These are phyloP conservation scores for Spongispora temasekensis DNA, from an alignment of 1,284 basidiomycete species.

Conservation along the genomic window DNA sequence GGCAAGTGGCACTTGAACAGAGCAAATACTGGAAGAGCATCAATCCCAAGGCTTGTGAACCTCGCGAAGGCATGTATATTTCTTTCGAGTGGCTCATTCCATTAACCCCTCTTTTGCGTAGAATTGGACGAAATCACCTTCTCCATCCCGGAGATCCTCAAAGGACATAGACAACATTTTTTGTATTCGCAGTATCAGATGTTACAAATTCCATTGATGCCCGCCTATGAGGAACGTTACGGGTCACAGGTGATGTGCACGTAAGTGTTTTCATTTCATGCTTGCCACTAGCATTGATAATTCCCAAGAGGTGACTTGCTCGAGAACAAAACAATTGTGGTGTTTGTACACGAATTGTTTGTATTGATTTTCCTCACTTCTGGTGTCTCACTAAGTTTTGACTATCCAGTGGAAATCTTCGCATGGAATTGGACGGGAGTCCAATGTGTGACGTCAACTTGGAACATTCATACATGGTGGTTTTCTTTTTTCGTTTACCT, in stretches of 20 bases:
- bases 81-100: not conserved
- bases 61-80: slow-evolving; percentile 60
- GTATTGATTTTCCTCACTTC: slow-evolving; percentile 30
- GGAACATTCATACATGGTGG: slow-evolving; percentile 82
- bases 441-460: slow-evolving; percentile 73
- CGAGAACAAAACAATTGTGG: slow-evolving; percentile 68
- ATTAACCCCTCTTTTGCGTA: slow-evolving; percentile 29
- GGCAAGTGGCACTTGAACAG: slow-evolving; percentile 84
- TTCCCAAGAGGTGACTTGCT: slow-evolving; percentile 61
- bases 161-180: slow-evolving; percentile 80
- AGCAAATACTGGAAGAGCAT: slow-evolving; percentile 90
- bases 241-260: slow-evolving; percentile 83
- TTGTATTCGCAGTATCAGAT: slow-evolving; percentile 74
- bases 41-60: slow-evolving; percentile 76
- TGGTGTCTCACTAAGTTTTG: slow-evolving; percentile 8
- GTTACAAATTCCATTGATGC: slow-evolving; percentile 79
- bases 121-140: slow-evolving; percentile 59
- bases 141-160: slow-evolving; percentile 81
- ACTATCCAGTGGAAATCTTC: slow-evolving; percentile 77
- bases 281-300: slow-evolving; percentile 6
- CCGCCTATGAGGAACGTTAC: slow-evolving; percentile 69
- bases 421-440: slow-evolving; percentile 74
- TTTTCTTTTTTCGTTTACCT: slow-evolving; percentile 9
- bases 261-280: slow-evolving; percentile 46
- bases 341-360: slow-evolving; percentile 93